Evolutionary conservation across 1,139 yeast genomes (phyloP).

Genomic region (Sugiyamaella novakii): DNA sequence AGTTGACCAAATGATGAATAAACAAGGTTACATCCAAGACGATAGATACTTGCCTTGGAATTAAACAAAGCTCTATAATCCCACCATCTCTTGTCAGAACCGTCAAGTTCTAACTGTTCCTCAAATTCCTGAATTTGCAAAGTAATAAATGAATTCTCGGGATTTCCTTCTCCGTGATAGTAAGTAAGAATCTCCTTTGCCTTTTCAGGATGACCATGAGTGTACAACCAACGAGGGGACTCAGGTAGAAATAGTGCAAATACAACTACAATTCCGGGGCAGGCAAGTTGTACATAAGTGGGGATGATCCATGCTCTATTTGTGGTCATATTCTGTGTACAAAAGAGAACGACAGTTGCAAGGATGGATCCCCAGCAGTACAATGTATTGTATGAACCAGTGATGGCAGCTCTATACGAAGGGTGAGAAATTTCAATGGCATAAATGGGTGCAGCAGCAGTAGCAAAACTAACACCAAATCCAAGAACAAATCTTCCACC

Average conservation of each 20-base stretch:
- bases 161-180: constrained; percentile 34
- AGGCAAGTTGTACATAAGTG: constrained; percentile 48
- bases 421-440: constrained; percentile 32
- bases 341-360: constrained; percentile 52
- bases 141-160: constrained; percentile 26
- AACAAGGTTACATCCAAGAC: constrained; percentile 25
- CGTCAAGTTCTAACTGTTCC: constrained; percentile 26
- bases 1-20: constrained; percentile 25
- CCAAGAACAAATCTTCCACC: constrained; percentile 34
- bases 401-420: constrained; percentile 28
- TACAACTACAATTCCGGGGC: constrained; percentile 50
- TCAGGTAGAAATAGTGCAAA: constrained; percentile 67
- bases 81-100: constrained; percentile 33
- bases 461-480: constrained; percentile 32
- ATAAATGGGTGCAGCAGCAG: constrained; percentile 31
- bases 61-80: constrained; percentile 43
- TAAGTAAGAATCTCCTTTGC: constrained; percentile 45
- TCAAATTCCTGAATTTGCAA: constrained; percentile 30
- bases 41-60: constrained; percentile 44
- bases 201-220: constrained; percentile 48
- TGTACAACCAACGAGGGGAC: constrained; percentile 65
- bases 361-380: constrained; percentile 52
- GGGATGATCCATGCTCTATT: constrained; percentile 50
- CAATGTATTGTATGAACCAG: constrained; percentile 47
- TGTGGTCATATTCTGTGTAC: constrained; percentile 40